Percentiles rank a stretch among this genome's conserved stretches.
These are phyloP conservation scores for Nitzschia putrida DNA, from an alignment of 108 stramenopile species.

Conservation along the genomic window DNA sequence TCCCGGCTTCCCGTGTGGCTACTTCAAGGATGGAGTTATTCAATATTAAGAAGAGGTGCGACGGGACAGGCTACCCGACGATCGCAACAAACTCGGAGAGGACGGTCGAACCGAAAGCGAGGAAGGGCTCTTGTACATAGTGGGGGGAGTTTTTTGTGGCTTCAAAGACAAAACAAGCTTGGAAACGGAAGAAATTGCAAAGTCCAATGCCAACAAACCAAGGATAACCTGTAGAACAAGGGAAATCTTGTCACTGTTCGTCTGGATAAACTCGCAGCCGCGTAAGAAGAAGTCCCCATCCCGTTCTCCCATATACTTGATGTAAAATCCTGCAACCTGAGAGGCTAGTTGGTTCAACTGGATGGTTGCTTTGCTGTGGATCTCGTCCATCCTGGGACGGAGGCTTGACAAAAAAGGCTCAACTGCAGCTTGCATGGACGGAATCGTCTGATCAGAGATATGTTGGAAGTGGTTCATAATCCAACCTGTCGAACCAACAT, in stretches of 20 bases:
- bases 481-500: neutral
- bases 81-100: conserved; percentile 26
- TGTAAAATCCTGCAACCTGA: neutral
- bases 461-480: neutral
- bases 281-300: neutral
- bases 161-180: neutral
- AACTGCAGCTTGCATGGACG: neutral
- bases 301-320: neutral
- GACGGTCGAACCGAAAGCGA: neutral
- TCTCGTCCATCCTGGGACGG: neutral
- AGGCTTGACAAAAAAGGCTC: neutral
- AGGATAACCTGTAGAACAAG: conserved; percentile 14
- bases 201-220: conserved; percentile 20
- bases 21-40: too few species aligned
- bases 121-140: conserved; percentile 4
- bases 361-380: neutral
- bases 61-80: conserved; percentile 11
- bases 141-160: neutral
- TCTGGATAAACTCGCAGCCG: conserved; percentile 10
- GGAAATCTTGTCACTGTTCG: conserved; percentile 15
- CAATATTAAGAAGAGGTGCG: neutral
- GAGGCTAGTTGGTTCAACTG: neutral
- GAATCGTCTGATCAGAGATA: neutral
- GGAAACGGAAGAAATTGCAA: conserved; percentile 10
- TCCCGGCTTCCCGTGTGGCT: too few species aligned